phyloP scores from a whole-genome alignment of 352 stramenopile genomes.

The Aphanomyces invadans region DNA sequence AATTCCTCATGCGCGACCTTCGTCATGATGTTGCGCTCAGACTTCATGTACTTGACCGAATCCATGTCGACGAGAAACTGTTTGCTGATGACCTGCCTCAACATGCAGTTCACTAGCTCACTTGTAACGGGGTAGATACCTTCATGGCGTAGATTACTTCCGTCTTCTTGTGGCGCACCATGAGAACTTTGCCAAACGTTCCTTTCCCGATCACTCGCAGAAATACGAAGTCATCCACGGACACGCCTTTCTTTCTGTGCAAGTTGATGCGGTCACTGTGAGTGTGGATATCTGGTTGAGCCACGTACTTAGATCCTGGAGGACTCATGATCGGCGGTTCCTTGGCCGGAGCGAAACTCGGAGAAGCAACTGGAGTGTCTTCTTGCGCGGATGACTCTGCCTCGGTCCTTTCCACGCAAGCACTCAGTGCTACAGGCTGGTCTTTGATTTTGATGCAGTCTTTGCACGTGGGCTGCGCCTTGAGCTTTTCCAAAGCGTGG shows the following conservation, averaged over 20 bases:
- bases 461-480: conserved; percentile 25
- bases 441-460: conserved; percentile 7
- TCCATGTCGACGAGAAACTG: conserved; percentile 70
- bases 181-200: conserved; percentile 34
- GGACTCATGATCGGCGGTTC: neutral
- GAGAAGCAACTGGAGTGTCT: too few relatives aligned
- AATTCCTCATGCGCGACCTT: too few relatives aligned
- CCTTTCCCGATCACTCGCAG: conserved; percentile 25
- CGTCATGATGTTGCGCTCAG: conserved; percentile 80
- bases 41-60: conserved; percentile 70
- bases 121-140: conserved; percentile 26
- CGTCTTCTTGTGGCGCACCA: conserved; percentile 54
- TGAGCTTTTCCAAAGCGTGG: conserved; percentile 43
- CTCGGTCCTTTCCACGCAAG: conserved; percentile 13
- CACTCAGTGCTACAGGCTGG: conserved; percentile 1
- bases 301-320: neutral
- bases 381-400: neutral
- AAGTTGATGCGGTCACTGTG: neutral
- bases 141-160: conserved; percentile 76
- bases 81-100: conserved; percentile 47
- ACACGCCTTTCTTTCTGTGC: conserved; percentile 5
- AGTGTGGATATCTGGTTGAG: neutral
- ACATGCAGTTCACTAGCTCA: neutral
- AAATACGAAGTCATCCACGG: conserved; percentile 23
- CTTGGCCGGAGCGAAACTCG: neutral